Evolutionary conservation across 2,329 filamentous ascomycete species (phyloP).

Genomic region (Sporothrix euskadiensis): DNA sequence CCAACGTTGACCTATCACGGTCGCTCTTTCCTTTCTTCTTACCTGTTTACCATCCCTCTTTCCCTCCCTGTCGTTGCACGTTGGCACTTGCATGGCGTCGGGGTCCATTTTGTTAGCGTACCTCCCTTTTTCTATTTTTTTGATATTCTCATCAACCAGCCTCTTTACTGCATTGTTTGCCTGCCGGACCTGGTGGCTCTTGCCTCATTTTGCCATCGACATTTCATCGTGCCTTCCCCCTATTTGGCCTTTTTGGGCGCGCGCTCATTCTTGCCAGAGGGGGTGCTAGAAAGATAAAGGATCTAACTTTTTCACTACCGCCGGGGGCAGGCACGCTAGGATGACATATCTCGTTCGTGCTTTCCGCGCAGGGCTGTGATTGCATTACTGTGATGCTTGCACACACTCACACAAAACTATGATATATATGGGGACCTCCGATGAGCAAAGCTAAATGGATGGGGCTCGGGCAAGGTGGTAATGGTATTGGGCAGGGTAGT

Average conservation of each 20-base stretch:
- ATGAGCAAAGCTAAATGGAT: background rate
- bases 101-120: background rate
- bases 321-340: background rate
- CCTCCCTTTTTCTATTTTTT: background rate
- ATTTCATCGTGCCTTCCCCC: background rate
- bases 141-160: background rate
- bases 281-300: background rate
- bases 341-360: background rate
- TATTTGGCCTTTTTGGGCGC: background rate
- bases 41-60: background rate
- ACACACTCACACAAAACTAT: background rate
- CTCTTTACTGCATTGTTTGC: background rate
- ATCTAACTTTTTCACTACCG: background rate
- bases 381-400: background rate
- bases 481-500: background rate
- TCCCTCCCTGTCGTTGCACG: background rate
- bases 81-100: background rate
- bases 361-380: conserved; percentile 5
- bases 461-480: background rate
- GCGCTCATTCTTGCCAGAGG: background rate
- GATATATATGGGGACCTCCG: background rate
- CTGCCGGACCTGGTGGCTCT: background rate
- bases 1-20: background rate
- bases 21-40: background rate
- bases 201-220: background rate